Conservation (phyloP, 768 basidiomycete genomes). For the Naganishia vaughanmartiniae region DNA sequence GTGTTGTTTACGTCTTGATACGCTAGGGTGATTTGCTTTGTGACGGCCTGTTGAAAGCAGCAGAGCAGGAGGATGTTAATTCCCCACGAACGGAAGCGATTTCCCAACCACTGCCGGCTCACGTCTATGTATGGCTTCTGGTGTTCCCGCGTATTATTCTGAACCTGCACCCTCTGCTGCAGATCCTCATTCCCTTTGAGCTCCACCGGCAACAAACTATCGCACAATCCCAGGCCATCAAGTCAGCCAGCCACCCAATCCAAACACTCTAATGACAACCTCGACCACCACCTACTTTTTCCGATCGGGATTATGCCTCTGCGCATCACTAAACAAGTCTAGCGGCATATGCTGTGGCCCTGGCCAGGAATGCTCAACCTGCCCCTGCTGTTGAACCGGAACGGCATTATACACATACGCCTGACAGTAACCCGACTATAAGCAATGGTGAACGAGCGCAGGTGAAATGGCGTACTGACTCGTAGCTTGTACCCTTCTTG, state of each 20-base stretch:
- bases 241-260: background rate
- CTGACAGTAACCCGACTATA: background rate
- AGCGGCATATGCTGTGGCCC: constrained; percentile 24
- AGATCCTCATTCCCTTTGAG: constrained; percentile 28
- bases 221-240: background rate
- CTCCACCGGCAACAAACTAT: constrained; percentile 26
- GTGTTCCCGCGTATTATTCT: constrained; percentile 22
- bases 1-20: constrained; percentile 28
- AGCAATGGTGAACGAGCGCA: background rate
- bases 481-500: constrained; percentile 22
- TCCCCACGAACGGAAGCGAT: no score
- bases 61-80: no score
- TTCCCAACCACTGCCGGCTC: background rate
- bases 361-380: constrained; percentile 24
- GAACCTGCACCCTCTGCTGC: constrained; percentile 26
- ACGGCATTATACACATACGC: constrained; percentile 29
- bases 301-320: constrained; percentile 27
- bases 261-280: background rate
- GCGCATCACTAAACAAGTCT: constrained; percentile 25
- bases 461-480: background rate
- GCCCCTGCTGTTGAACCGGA: constrained; percentile 7
- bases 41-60: background rate
- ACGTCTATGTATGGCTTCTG: constrained; percentile 28
- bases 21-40: constrained; percentile 25
- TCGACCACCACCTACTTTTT: constrained; percentile 25